These are phyloP conservation scores for Calycina marina DNA, from an alignment of 2,329 filamentous ascomycete genomes.

Conservation along the genomic window DNA sequence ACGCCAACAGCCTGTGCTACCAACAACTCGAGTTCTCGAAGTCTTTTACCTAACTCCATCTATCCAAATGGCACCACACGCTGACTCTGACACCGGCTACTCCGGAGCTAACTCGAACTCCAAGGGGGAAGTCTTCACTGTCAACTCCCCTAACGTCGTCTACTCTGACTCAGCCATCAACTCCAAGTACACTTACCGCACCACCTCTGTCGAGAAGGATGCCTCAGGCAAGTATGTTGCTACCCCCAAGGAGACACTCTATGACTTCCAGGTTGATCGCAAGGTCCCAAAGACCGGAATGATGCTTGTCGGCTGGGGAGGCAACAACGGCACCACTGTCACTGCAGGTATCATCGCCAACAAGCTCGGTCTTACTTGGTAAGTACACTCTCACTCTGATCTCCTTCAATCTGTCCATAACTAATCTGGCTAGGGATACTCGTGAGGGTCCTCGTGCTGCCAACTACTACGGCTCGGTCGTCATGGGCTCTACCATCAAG, in stretches of 20 bases:
- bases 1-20: no score
- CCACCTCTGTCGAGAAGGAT: conserved; percentile 60
- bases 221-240: conserved; percentile 67
- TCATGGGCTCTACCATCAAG: conserved; percentile 97
- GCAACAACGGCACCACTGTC: conserved; percentile 96
- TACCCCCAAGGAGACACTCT: conserved; percentile 73
- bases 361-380: conserved; percentile 71
- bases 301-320: conserved; percentile 96
- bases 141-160: conserved; percentile 81
- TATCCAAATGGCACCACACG: conserved; percentile 76
- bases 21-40: no score
- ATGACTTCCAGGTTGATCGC: conserved; percentile 96
- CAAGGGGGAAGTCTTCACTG: conserved; percentile 57
- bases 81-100: conserved; percentile 42
- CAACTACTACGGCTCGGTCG: conserved; percentile 96
- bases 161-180: conserved; percentile 83
- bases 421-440: no score
- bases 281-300: conserved; percentile 85
- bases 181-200: conserved; percentile 93
- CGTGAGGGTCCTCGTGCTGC: conserved; percentile 72
- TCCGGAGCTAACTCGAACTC: conserved; percentile 38
- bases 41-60: conserved; percentile 6
- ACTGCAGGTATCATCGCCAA: conserved; percentile 97
- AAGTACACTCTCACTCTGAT: no score
- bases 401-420: no score